phyloP scores from a whole-genome alignment of 2,329 filamentous ascomycete genomes.

The Aureobasidium lini region DNA sequence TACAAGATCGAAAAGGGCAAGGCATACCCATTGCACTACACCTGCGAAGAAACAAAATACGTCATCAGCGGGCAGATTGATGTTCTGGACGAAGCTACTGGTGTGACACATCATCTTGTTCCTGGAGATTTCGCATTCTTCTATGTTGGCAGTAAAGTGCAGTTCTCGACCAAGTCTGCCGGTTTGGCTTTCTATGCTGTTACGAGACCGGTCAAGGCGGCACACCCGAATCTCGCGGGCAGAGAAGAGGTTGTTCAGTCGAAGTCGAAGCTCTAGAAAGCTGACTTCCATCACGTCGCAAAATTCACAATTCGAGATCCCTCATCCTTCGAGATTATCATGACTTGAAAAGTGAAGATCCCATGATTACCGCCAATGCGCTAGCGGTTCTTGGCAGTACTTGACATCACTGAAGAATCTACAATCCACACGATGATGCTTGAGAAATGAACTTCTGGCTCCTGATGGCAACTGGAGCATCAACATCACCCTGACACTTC shows the following conservation, averaged over 20 bases:
- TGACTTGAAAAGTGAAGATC: too few relatives aligned
- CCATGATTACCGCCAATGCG: too few relatives aligned
- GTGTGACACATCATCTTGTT: constrained; percentile 18
- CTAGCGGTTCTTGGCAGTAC: too few relatives aligned
- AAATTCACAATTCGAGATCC: too few relatives aligned
- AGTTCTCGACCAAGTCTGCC: constrained; percentile 18
- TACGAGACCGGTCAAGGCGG: constrained; percentile 17
- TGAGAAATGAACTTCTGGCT: too few relatives aligned
- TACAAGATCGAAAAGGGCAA: constrained; percentile 20
- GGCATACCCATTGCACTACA: constrained; percentile 14
- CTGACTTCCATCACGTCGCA: too few relatives aligned
- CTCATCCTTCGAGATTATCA: too few relatives aligned
- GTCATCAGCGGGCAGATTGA: constrained; percentile 19
- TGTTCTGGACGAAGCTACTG: constrained; percentile 19
- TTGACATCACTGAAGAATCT: too few relatives aligned
- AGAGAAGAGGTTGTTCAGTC: constrained; percentile 16
- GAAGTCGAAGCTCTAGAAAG: background rate
- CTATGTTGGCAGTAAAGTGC: constrained; percentile 17
- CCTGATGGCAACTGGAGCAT: too few relatives aligned
- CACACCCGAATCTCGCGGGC: constrained; percentile 16
- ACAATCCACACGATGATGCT: too few relatives aligned
- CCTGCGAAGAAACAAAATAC: constrained; percentile 20
- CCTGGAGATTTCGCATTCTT: constrained; percentile 20
- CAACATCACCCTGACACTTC: too few relatives aligned
- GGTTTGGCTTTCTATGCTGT: constrained; percentile 20